A percentile compares a stretch with the other conserved stretches of the same genome.
phyloP scores from a whole-genome alignment of 805 yeast species.

The Pachysolen tannophilus region DNA sequence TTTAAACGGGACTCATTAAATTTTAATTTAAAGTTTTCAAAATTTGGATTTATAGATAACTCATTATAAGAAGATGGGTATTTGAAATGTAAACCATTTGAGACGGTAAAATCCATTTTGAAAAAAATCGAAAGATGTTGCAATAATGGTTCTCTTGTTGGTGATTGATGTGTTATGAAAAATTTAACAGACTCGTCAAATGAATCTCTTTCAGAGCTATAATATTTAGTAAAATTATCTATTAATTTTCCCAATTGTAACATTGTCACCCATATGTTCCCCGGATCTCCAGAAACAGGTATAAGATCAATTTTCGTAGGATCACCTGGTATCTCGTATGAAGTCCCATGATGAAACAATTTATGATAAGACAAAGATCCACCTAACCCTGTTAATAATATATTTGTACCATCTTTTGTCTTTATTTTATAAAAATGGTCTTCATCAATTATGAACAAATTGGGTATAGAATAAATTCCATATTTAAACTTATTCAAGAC shows the following conservation, averaged over 20 bases:
- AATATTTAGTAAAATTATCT: constrained; percentile 33
- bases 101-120: constrained; percentile 64
- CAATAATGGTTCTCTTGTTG: constrained; percentile 59
- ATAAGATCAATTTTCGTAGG: constrained; percentile 23
- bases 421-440: constrained; percentile 33
- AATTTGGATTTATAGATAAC: constrained; percentile 51
- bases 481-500: constrained; percentile 55
- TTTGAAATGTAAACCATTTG: constrained; percentile 66
- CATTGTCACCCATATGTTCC: constrained; percentile 68
- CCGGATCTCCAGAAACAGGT: constrained; percentile 55
- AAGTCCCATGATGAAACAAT: constrained; percentile 58
- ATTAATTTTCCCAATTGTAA: constrained; percentile 63
- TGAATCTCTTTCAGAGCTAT: constrained; percentile 21
- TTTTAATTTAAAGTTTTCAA: constrained; percentile 56
- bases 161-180: constrained; percentile 63
- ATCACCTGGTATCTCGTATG: constrained; percentile 23
- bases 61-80: constrained; percentile 68
- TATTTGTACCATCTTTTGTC: constrained; percentile 31
- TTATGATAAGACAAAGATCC: constrained; percentile 62
- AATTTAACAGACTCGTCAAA: constrained; percentile 42
- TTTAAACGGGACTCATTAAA: constrained; percentile 55
- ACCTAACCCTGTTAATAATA: constrained; percentile 63
- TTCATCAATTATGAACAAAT: constrained; percentile 58
- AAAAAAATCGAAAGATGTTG: constrained; percentile 60
- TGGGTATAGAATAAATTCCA: constrained; percentile 45